Conservation (phyloP, 768 basidiomycete species). For the Austroboletus eburneus region DNA sequence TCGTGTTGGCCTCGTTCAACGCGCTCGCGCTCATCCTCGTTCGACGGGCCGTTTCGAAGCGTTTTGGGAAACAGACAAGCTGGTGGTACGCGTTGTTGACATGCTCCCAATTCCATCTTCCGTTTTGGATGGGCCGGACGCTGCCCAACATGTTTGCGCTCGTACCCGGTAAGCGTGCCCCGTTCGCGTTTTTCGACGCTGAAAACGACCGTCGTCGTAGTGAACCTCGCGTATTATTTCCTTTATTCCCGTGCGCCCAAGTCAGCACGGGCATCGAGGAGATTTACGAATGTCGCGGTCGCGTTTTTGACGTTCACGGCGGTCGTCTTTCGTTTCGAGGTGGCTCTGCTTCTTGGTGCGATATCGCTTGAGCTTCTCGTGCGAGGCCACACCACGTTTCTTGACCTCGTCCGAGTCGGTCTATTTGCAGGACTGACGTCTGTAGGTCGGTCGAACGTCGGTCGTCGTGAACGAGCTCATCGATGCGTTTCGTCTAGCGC, state of each 20-base stretch:
- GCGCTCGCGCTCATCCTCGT: slow-evolving; percentile 59
- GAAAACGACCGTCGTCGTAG: slow-evolving; percentile 25
- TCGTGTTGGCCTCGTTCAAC: slow-evolving; percentile 65
- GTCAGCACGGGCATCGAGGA: slow-evolving; percentile 34
- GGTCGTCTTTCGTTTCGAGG: slow-evolving; percentile 76
- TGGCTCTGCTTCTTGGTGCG: slow-evolving; percentile 62
- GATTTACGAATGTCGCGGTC: slow-evolving; percentile 41
- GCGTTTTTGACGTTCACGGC: slow-evolving; percentile 61
- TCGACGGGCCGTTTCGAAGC: slow-evolving; percentile 52
- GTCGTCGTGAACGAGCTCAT: neutral
- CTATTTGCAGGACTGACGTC: slow-evolving; percentile 46
- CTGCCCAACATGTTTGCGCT: slow-evolving; percentile 94
- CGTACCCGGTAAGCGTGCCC: slow-evolving; percentile 54
- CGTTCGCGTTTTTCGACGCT: no score
- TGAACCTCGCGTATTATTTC: slow-evolving; percentile 55
- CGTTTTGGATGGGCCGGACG: slow-evolving; percentile 92
- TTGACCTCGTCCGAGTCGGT: slow-evolving; percentile 45
- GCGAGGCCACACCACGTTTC: slow-evolving; percentile 39
- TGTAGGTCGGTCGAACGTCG: slow-evolving; percentile 39
- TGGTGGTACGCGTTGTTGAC: slow-evolving; percentile 65
- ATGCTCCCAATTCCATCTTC: slow-evolving; percentile 83
- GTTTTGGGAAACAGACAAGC: slow-evolving; percentile 60
- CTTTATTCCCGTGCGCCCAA: slow-evolving; percentile 38
- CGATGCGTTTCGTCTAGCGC: slow-evolving; percentile 33
- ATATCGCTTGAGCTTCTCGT: slow-evolving; percentile 53